Percentiles rank a stretch among this genome's conserved stretches.
These are phyloP conservation scores for Aspergillus sp. DNA, from an alignment of 2,329 filamentous ascomycete species.

Conservation along the genomic window DNA sequence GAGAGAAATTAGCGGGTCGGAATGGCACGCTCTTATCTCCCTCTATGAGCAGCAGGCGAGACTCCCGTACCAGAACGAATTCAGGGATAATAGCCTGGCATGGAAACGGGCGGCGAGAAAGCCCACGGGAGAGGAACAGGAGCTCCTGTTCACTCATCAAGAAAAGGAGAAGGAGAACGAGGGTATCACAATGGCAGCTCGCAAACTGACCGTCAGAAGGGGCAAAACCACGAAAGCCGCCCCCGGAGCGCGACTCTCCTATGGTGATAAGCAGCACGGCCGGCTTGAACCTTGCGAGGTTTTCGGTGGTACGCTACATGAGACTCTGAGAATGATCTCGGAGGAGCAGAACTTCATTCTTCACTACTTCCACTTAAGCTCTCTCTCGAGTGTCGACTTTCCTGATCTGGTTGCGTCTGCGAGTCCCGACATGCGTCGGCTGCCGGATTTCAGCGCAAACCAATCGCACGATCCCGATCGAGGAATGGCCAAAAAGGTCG, in stretches of 20 bases:
- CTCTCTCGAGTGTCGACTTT: constrained; percentile 77
- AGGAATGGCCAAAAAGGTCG: constrained; percentile 77
- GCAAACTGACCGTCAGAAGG: constrained; percentile 90
- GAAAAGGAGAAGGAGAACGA: constrained; percentile 83
- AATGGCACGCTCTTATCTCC: constrained; percentile 78
- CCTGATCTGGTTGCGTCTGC: constrained; percentile 70
- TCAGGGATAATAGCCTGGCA: constrained; percentile 70
- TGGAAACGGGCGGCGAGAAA: constrained; percentile 82
- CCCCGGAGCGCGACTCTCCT: constrained; percentile 44
- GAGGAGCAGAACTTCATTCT: constrained; percentile 97
- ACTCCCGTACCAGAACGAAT: constrained; percentile 77
- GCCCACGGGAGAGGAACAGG: constrained; percentile 71
- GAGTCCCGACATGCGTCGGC: constrained; percentile 66
- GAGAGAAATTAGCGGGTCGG: constrained; percentile 75
- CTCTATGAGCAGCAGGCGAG: constrained; percentile 77
- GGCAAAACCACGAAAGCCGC: constrained; percentile 68
- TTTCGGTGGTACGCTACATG: constrained; percentile 76
- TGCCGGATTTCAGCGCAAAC: constrained; percentile 70
- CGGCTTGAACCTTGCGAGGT: constrained; percentile 75
- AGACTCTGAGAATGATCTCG: constrained; percentile 77
- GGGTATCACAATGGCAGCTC: constrained; percentile 68
- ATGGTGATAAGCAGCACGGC: constrained; percentile 58
- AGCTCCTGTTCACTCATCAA: constrained; percentile 83
- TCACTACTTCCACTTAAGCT: constrained; percentile 96
- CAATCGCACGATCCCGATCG: constrained; percentile 87